Conservation (phyloP, 805 yeast genomes). For the Isabelozyma pseudorhagii region DNA sequence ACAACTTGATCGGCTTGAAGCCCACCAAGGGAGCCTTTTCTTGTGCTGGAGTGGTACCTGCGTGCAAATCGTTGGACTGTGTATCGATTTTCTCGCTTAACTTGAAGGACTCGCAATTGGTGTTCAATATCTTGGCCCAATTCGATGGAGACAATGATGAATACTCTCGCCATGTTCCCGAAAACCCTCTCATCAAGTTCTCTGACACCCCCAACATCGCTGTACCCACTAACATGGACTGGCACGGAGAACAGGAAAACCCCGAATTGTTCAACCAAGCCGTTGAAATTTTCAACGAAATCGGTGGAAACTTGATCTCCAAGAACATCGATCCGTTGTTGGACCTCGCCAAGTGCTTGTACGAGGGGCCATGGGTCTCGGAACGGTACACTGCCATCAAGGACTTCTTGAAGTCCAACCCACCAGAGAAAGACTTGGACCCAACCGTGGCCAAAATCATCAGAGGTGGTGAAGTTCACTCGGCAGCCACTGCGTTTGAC, state of each 20-base stretch:
- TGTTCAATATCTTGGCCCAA: slow-evolving; percentile 67
- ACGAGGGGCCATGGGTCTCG: slow-evolving; percentile 99
- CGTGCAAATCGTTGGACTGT: slow-evolving; percentile 92
- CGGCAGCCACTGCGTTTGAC: slow-evolving; percentile 81
- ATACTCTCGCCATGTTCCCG: slow-evolving; percentile 75
- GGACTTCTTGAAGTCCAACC: slow-evolving; percentile 66
- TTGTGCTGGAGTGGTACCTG: slow-evolving; percentile 92
- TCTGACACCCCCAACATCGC: slow-evolving; percentile 64
- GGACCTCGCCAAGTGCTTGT: slow-evolving; percentile 80
- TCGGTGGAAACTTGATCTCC: slow-evolving; percentile 54
- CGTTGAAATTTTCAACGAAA: slow-evolving; percentile 38
- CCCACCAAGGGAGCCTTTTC: slow-evolving; percentile 90
- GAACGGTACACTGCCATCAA: slow-evolving; percentile 86
- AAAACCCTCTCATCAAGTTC: slow-evolving; percentile 58
- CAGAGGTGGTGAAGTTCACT: slow-evolving; percentile 68
- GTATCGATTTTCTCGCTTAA: slow-evolving; percentile 81
- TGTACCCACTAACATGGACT: slow-evolving; percentile 67
- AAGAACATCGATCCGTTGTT: slow-evolving; percentile 74
- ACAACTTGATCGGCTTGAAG: slow-evolving; percentile 87
- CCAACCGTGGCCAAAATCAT: slow-evolving; percentile 80
- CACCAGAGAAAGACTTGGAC: slow-evolving; percentile 70
- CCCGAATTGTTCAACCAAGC: slow-evolving; percentile 65
- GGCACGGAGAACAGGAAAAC: slow-evolving; percentile 82
- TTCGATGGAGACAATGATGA: slow-evolving; percentile 69
- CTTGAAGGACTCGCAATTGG: slow-evolving; percentile 77